Conservation (phyloP, 768 basidiomycete genomes). For the Cyclocybe cylindracea region DNA sequence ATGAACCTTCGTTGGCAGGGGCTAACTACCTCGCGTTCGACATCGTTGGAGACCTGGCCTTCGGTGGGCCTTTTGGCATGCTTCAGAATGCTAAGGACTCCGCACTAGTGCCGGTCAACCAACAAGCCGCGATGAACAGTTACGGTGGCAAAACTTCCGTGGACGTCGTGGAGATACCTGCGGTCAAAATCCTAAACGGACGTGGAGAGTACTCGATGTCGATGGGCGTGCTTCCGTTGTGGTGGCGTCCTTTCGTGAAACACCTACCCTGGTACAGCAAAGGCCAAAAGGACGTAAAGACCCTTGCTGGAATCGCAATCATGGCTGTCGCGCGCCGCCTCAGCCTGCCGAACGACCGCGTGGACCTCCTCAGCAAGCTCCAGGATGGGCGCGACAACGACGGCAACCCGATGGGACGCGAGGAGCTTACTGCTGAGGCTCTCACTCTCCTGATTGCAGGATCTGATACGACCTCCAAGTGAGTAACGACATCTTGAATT, state of each 20-base stretch:
- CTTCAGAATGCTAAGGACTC: slow-evolving; percentile 70
- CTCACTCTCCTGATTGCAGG: slow-evolving; percentile 86
- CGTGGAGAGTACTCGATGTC: slow-evolving; percentile 87
- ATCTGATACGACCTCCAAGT: slow-evolving; percentile 94
- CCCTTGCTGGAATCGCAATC: slow-evolving; percentile 77
- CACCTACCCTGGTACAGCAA: slow-evolving; percentile 76
- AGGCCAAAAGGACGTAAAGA: slow-evolving; percentile 65
- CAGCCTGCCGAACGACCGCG: slow-evolving; percentile 65
- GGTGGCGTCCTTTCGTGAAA: slow-evolving; percentile 65
- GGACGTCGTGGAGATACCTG: slow-evolving; percentile 67
- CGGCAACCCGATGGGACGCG: slow-evolving; percentile 79
- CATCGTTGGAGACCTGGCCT: slow-evolving; percentile 86
- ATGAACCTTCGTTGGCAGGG: slow-evolving; percentile 31
- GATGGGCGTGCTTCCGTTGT: slow-evolving; percentile 75
- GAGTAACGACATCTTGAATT: slow-evolving; percentile 21
- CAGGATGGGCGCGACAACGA: slow-evolving; percentile 74
- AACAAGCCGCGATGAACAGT: slow-evolving; percentile 52
- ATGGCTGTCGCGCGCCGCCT: slow-evolving; percentile 81
- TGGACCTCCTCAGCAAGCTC: slow-evolving; percentile 81
- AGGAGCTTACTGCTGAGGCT: slow-evolving; percentile 88
- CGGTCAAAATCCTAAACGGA: slow-evolving; percentile 83
- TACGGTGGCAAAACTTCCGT: slow-evolving; percentile 47
- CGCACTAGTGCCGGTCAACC: slow-evolving; percentile 65
- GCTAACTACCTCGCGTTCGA: slow-evolving; percentile 58
- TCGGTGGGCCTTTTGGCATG: slow-evolving; percentile 91